Conservation (phyloP, 2,329 filamentous ascomycete genomes). For the Talaromyces sp. region DNA sequence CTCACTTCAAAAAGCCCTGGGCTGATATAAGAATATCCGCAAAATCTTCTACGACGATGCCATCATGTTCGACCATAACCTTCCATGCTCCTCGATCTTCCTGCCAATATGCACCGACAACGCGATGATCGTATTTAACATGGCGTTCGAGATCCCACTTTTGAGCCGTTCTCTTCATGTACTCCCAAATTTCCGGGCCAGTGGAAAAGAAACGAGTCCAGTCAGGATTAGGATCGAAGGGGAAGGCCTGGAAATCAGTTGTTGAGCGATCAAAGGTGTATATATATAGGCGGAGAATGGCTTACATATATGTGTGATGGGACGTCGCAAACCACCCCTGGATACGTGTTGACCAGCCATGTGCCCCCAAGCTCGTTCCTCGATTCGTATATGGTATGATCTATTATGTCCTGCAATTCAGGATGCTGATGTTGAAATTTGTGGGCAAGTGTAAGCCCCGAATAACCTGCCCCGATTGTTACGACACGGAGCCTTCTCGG, state of each 20-base stretch:
- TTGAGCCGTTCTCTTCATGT: slow-evolving; percentile 20
- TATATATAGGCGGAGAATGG: not conserved
- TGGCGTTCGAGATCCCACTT: slow-evolving; percentile 22
- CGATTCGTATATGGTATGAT: slow-evolving; percentile 2
- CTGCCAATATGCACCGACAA: slow-evolving; percentile 24
- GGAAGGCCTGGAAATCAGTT: not conserved
- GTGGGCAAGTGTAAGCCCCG: slow-evolving; percentile 3
- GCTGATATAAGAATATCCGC: slow-evolving; percentile 22
- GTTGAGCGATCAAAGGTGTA: not conserved
- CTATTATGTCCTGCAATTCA: slow-evolving; percentile 2
- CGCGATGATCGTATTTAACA: slow-evolving; percentile 20
- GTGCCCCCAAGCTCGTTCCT: slow-evolving; percentile 1
- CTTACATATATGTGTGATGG: slow-evolving; percentile 1
- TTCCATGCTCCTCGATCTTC: slow-evolving; percentile 24
- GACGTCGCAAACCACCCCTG: slow-evolving; percentile 4
- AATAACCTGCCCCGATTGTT: slow-evolving; percentile 4
- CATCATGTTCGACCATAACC: slow-evolving; percentile 17
- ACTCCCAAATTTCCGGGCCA: slow-evolving; percentile 22
- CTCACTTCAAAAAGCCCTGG: slow-evolving; percentile 22
- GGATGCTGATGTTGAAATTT: slow-evolving; percentile 6
- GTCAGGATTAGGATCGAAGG: slow-evolving; percentile 7
- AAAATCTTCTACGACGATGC: slow-evolving; percentile 12
- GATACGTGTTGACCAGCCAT: slow-evolving; percentile 6
- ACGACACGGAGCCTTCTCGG: not conserved
- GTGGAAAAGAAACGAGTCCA: slow-evolving; percentile 20